Base-by-base conservation (phyloP, 2,329 filamentous ascomycete genomes). In the Cladosporium sphaerospermum region DNA sequence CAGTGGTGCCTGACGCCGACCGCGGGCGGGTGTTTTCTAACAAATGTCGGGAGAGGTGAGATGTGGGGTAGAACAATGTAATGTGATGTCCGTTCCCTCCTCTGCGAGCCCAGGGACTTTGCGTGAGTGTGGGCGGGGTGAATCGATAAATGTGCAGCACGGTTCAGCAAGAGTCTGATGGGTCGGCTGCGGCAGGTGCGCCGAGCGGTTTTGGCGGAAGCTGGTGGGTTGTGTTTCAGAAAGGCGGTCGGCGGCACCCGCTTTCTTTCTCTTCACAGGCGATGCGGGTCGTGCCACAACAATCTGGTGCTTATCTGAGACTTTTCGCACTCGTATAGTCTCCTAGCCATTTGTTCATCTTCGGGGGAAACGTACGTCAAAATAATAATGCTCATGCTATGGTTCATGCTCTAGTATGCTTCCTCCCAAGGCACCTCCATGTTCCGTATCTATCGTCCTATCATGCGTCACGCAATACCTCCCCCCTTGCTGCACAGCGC, bases 321-420 rank as follows among this genome's bases (percentile, higher is more conserved):
- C 23, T 28, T 28, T 28, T 28, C 23, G 4, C 23, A 28, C 23
- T 28, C 7, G 23, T 7, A 7, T 28, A 28, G 23, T 28, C 23
- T 28, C 23, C 7, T 5, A 28, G 23, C 7, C 23, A 28, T 28
- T 28, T 3, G 4, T 28, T 5, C 7, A 5, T 5, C 23, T 4
- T 28, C 7, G 23, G 23, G 13, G 19, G 32, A 18, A 18, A 18
- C 16, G 16, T 18, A 18, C 44, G 23, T 18, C 14, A 14, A 9
- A 16, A 18, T 46, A 18, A 34, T 16, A 34, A 45, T 46, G 44
- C 44, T 46, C 10, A 47, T 47, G 33, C 45, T 47, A 39, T 47
- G 45, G 7, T 28, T 5, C 23, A 37, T 37, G 34, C 34, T 37
- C 10, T 37, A 11, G 34, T 37, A 37, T 8, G 34, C 34, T 37